These are phyloP conservation scores for Danielia oregonensis DNA, from an alignment of 805 yeast genomes.

Conservation along the genomic window DNA sequence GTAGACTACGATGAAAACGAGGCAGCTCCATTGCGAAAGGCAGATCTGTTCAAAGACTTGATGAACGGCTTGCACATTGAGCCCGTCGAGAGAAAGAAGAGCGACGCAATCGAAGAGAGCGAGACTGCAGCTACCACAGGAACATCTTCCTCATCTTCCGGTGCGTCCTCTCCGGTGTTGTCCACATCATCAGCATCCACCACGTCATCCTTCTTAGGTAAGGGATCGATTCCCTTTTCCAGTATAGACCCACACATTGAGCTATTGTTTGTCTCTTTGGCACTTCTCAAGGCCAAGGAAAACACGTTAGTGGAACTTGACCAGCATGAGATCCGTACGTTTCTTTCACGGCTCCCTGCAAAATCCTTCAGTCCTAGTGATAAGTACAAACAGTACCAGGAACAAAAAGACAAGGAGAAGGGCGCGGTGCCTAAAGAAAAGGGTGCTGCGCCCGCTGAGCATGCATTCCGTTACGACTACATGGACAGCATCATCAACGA, in stretches of 20 bases:
- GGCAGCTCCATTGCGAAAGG: slow-evolving; percentile 3
- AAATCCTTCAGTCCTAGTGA: slow-evolving; percentile 33
- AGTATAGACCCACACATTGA: slow-evolving; percentile 72
- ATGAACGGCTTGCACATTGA: slow-evolving; percentile 25
- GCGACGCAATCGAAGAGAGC: no score
- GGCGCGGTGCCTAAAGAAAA: slow-evolving; percentile 16
- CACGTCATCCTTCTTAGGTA: slow-evolving; percentile 3
- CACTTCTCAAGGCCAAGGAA: slow-evolving; percentile 77
- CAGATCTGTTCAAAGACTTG: slow-evolving; percentile 29
- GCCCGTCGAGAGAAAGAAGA: no score
- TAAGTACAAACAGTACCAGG: slow-evolving; percentile 32
- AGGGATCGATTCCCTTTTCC: slow-evolving; percentile 46
- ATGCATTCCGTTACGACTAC: slow-evolving; percentile 37
- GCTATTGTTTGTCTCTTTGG: slow-evolving; percentile 68
- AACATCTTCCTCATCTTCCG: slow-evolving; percentile 9
- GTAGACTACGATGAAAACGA: slow-evolving; percentile 14
- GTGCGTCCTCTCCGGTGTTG: slow-evolving; percentile 7
- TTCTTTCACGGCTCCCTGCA: slow-evolving; percentile 56
- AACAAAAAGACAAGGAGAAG: slow-evolving; percentile 19
- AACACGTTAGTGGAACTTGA: slow-evolving; percentile 80
- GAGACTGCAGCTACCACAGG: not conserved
- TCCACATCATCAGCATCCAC: slow-evolving; percentile 9
- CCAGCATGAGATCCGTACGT: slow-evolving; percentile 83
- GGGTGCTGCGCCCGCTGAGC: slow-evolving; percentile 8
- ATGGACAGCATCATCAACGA: slow-evolving; percentile 70